A percentile compares a stretch with the other conserved stretches of the same genome.
Evolutionary conservation across 164 flowering plant species (phyloP).

Genomic region (Vitis rotundifolia): DNA sequence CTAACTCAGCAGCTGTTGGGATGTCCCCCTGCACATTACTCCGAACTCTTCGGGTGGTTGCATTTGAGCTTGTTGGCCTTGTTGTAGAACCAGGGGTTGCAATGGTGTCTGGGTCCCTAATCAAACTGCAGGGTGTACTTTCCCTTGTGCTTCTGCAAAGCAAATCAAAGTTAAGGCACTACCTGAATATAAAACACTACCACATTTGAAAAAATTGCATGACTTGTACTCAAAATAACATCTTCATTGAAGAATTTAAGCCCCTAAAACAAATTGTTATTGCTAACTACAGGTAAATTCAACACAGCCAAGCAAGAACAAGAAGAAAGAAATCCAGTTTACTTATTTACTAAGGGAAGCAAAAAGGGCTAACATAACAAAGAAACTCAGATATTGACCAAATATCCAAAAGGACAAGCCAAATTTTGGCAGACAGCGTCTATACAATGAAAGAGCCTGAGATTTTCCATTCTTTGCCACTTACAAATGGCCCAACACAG

Average conservation of each 20-base stretch:
- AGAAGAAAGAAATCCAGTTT: too few species aligned
- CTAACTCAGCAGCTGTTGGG: constrained; percentile 70
- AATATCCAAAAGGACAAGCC: constrained; percentile 5
- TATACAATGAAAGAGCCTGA: constrained; percentile 3
- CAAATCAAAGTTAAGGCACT: neutral
- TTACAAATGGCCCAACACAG: constrained; percentile 3
- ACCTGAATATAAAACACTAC: too few species aligned
- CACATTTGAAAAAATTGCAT: too few species aligned
- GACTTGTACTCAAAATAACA: too few species aligned
- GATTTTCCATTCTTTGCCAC: constrained; percentile 13
- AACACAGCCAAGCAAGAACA: too few species aligned
- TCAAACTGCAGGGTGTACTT: constrained; percentile 79
- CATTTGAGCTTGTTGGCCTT: constrained; percentile 31
- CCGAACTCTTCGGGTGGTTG: constrained; percentile 29
- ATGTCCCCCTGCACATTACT: constrained; percentile 35
- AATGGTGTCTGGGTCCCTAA: constrained; percentile 44
- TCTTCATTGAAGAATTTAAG: too few species aligned
- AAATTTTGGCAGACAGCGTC: constrained; percentile 2
- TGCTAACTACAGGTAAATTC: too few species aligned
- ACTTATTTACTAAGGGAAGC: neutral
- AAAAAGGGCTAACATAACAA: neutral
- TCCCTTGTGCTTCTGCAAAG: constrained; percentile 70
- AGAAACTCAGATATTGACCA: neutral
- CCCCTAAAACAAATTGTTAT: too few species aligned
- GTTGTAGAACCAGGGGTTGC: constrained; percentile 74